These are phyloP conservation scores for Fusarium papillatum DNA, from an alignment of 2,329 filamentous ascomycete genomes.

Conservation along the genomic window DNA sequence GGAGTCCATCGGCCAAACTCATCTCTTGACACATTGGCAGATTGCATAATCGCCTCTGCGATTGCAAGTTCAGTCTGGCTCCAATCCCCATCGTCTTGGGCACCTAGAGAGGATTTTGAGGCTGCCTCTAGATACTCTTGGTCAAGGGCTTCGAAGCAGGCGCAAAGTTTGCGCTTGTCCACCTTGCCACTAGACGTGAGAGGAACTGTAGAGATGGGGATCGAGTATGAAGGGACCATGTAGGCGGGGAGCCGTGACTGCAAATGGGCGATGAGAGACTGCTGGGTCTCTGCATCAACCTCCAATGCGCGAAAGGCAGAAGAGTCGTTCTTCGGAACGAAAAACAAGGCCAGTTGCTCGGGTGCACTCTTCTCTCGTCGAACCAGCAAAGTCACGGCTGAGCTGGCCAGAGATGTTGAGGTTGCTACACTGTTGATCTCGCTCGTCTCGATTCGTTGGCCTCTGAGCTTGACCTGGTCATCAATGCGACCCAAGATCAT, in stretches of 20 bases:
- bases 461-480: conserved; percentile 85
- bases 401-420: conserved; percentile 62
- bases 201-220: conserved; percentile 79
- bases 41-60: conserved; percentile 64
- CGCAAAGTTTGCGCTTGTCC: conserved; percentile 69
- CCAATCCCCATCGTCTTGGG: conserved; percentile 58
- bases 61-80: conserved; percentile 69
- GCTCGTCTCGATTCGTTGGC: conserved; percentile 82
- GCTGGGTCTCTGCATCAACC: conserved; percentile 51
- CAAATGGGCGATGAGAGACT: conserved; percentile 67
- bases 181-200: conserved; percentile 82
- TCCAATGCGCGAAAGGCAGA: conserved; percentile 53
- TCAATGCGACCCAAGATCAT: conserved; percentile 81
- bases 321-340: conserved; percentile 60
- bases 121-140: conserved; percentile 57
- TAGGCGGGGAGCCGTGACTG: conserved; percentile 74
- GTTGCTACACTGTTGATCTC: conserved; percentile 79
- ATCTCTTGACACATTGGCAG: conserved; percentile 58
- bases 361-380: conserved; percentile 51
- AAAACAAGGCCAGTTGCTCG: conserved; percentile 77
- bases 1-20: conserved; percentile 76
- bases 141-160: conserved; percentile 61
- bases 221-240: conserved; percentile 82
- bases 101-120: conserved; percentile 42
- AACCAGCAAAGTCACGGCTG: conserved; percentile 75